A percentile compares a stretch with the other conserved stretches of the same genome.
Evolutionary conservation across 371 early-diverging fungal genomes (phyloP).

Genomic region (Actinomortierella wolfii): DNA sequence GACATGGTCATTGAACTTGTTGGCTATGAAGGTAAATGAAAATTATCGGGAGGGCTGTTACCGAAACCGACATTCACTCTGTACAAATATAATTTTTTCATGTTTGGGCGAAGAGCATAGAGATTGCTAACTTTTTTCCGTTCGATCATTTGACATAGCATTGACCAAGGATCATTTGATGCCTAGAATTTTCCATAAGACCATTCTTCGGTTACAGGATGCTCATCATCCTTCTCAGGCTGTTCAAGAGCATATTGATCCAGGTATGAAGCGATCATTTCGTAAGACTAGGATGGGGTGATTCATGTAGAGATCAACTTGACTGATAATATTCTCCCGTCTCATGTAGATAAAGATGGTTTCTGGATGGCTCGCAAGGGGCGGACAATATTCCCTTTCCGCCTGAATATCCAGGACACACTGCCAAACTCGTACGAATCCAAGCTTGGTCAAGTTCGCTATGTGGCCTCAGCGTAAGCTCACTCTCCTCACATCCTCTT

Average conservation of each 20-base stretch:
- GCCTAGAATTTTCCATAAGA: constrained; percentile 37
- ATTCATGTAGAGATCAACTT: too few species aligned
- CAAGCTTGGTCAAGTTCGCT: constrained; percentile 43
- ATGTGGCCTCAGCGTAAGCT: constrained; percentile 39
- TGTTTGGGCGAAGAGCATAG: background rate
- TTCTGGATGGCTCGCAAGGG: constrained; percentile 46
- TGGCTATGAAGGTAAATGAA: constrained; percentile 33
- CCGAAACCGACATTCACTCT: background rate
- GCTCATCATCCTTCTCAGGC: constrained; percentile 37
- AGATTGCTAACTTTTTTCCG: background rate
- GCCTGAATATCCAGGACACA: constrained; percentile 35
- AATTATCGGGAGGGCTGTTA: background rate
- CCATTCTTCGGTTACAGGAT: constrained; percentile 35
- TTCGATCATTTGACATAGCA: constrained; percentile 7
- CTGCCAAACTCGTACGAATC: constrained; percentile 44
- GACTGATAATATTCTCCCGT: too few species aligned
- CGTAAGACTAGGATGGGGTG: too few species aligned
- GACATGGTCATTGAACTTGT: constrained; percentile 38
- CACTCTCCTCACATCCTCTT: too few species aligned
- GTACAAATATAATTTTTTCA: background rate
- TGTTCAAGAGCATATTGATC: constrained; percentile 32
- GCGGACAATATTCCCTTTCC: constrained; percentile 40
- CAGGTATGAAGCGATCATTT: constrained; percentile 15
- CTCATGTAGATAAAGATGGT: constrained; percentile 42
- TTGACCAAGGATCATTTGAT: constrained; percentile 28